Evolutionary conservation across 495 filamentous ascomycete species (phyloP), one percentile per base, ranked within the genome.

Genomic region (Extremus antarcticus): DNA sequence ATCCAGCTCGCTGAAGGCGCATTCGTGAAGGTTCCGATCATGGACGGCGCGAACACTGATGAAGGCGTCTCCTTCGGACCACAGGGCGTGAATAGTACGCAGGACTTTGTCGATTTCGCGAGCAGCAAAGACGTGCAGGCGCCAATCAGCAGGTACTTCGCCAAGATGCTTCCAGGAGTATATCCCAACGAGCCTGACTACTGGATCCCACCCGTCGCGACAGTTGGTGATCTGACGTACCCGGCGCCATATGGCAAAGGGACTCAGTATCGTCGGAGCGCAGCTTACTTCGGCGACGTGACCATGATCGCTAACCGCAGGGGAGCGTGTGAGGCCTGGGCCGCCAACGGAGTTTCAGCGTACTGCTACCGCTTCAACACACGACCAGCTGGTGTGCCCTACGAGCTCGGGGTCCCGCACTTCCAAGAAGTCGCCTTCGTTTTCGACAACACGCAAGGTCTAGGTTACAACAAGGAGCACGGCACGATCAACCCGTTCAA

Each of bases 311-410:
- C 76, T 0, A 73, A 74, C 24, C 74, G 79, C 2, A 74, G 82
- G 10, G 69, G 72, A 25, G 76, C 77, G 25, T 79, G 76, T 55
- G 66, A 79, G 56, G 64, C 72, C 0, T 84, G 78, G 75, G 62
- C 75, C 13, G 66, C 65, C 8, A 60, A 62, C 16, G 67, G 63
- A 0, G 64, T 76, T 1, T 62, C 71, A 11, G 79, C 80, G 8
- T 84, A 79, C 69, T 78, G 78, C 65, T 84, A 80, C 66, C 78
- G 78, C 9, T 85, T 83, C 67, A 78, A 84, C 61, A 72, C 74
- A 32, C 69, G 70, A 39, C 64, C 71, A 0, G 69, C 65, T 25
- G 72, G 75, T 50, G 55, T 68, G 0, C 61, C 71, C 1, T 56
- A 58, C 9, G 47, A 67, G 0, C 56, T 61, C 3, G 75, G 77